These are phyloP conservation scores for Vachellia collinsii DNA, from an alignment of 306 rosid genomes.

Conservation along the genomic window DNA sequence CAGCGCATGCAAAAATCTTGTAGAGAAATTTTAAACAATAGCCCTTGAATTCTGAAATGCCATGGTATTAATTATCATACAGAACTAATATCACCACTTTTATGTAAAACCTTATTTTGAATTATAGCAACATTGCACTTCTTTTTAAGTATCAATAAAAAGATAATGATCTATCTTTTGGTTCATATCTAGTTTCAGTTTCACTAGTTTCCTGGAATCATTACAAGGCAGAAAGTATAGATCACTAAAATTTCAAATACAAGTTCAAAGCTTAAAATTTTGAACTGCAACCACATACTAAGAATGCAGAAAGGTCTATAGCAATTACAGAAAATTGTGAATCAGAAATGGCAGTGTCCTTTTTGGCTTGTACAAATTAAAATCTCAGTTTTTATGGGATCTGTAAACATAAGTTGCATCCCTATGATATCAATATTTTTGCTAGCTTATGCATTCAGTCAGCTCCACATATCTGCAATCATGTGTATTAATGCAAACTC, in stretches of 20 bases:
- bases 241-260: not conserved
- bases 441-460: not conserved
- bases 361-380: not conserved
- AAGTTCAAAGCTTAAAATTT: not conserved
- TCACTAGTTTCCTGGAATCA: not conserved
- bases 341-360: not conserved
- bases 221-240: not conserved
- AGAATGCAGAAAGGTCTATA: not conserved
- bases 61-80: not conserved
- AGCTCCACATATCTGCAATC: not conserved
- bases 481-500: not conserved
- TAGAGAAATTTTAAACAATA: not conserved
- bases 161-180: not conserved
- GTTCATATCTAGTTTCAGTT: not conserved
- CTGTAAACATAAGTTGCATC: not conserved
- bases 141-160: not conserved
- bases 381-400: conserved; percentile 2
- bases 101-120: not conserved
- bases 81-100: not conserved
- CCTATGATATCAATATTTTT: not conserved
- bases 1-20: not conserved
- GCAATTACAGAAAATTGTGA: not conserved
- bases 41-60: not conserved
- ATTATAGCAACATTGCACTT: not conserved
- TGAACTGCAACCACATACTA: not conserved